Evolutionary conservation across 371 early-diverging fungal species (phyloP), one percentile per base, ranked within the genome.

Genomic region (Haplosporangium sp.): DNA sequence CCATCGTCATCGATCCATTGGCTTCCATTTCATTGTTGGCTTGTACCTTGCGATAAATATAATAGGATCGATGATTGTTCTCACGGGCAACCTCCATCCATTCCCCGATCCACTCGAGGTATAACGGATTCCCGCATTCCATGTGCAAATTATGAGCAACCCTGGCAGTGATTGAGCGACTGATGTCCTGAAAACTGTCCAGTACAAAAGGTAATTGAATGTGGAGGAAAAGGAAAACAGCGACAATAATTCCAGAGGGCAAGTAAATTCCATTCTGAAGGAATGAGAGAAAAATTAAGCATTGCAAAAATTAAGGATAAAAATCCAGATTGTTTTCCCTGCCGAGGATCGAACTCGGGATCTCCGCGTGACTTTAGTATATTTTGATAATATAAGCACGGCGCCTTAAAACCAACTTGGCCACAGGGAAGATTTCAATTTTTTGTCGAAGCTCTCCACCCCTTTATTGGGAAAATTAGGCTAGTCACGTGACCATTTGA

Each of bases 41-140:
- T 14, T 9, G 47, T 77, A 90, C 92, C 82, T 85, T 90, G 75
- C 83, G 87, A 62, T 87, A 89, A 1, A 84, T 85, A 60, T 67
- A 86, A 54, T 84, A 88, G 0, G 82, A 56, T 51, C 86, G 88
- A 46, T 60, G 68, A 54, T 77, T 76, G 10, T 66, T 52, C 5
- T 56, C 61, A 65, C 77, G 70, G 0, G 86, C 85, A 21, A 72
- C 46, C 37, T 85, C 84, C 85, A 86, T 84, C 89, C 89, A 89
- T 66, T 91, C 90, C 20, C 82, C 82, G 14, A 92, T 72, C 91
- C 91, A 92, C 45, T 86, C 73, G 14, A 87, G 76, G 66, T 81
- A 84, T 23, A 90, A 69, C 14, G 91, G 90, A 66, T 92, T 92
- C 16, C 83, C 91, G 65, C 89, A 90, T 10, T 74, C 51, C 63